Base-by-base conservation (phyloP, 306 rosid genomes). In the Citrullus mucosospermus region DNA sequence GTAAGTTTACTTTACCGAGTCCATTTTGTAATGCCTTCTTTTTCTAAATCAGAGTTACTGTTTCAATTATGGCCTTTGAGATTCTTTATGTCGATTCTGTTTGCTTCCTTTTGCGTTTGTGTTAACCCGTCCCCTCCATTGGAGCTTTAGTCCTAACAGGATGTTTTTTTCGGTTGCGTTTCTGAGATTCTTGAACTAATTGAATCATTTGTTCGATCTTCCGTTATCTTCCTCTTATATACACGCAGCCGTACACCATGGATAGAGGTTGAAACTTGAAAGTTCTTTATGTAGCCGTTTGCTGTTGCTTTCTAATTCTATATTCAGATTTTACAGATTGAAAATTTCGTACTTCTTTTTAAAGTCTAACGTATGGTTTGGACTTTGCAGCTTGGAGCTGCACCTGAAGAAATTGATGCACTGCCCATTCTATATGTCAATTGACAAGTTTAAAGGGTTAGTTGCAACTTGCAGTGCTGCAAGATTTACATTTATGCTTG, bases 381-480 rank as follows among this genome's bases (percentile, higher is more conserved):
- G 79, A 41, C 41, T 72, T 80, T 80, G 54, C 83, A 80, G 86
- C 80, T 82, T 43, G 83, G 73, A 30, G 66, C 59, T 72, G 51
- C 66, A 8, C 69, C 77, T 5, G 39, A 69, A 38, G 78, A 30
- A 17, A 17, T 44, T 28, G 69, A 14, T 65, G 63, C 78, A 39
- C 54, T 82, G 9, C 76, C 81, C 43, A 41, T 75, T 59, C 69
- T 75, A 28, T 68, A 85, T 32, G 70, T 8, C 14, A 57, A 57
- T 57, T 14, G 79, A 75, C 25, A 25, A 70, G 20, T 57, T 63
- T 71, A 34, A 78, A 28, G 53, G 84, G 84, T 84, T 58, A 68
- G 79, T 67, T 60, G 32, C 63, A 22, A 58, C 57, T 54, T 76
- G 15, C 60, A 73, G 36, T 75, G 70, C n/a, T 25, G 6, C 61